A percentile compares a stretch with the other conserved stretches of the same genome.
Evolutionary conservation across 2,329 filamentous ascomycete species (phyloP).

Genomic region (Colletotrichum siamense): DNA sequence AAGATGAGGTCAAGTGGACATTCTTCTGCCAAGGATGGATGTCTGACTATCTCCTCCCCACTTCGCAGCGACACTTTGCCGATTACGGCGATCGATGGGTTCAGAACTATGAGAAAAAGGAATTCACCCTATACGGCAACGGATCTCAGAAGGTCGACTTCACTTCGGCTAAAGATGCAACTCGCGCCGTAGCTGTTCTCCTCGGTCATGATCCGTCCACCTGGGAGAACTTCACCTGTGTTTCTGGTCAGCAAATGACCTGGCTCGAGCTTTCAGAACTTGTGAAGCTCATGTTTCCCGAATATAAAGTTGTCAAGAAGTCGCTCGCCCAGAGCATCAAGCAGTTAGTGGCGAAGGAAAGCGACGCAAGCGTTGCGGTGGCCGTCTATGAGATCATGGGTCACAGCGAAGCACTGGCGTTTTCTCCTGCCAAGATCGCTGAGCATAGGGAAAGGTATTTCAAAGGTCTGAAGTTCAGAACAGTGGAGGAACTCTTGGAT

Average conservation of each 20-base stretch:
- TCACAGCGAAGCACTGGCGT: neutral
- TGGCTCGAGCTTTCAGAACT: neutral
- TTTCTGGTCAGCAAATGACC: neutral
- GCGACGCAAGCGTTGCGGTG: neutral
- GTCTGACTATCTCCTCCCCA: neutral
- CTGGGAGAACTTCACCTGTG: neutral
- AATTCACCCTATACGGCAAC: neutral
- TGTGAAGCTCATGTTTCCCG: neutral
- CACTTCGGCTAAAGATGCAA: neutral
- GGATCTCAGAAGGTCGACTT: neutral
- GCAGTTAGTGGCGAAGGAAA: neutral
- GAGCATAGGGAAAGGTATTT: neutral
- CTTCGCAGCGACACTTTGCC: neutral
- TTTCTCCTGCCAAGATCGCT: accelerated
- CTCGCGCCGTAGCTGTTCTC: neutral
- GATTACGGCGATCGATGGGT: neutral
- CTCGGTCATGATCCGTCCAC: neutral
- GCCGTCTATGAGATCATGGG: neutral
- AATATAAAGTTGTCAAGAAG: neutral
- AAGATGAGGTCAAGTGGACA: neutral
- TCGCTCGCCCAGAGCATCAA: neutral
- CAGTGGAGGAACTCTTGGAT: accelerated
- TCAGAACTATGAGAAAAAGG: neutral
- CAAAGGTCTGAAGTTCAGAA: neutral
- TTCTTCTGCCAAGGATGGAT: neutral